Evolutionary conservation across 169 alveolate genomes (phyloP), one percentile per base, ranked within the genome.

Genomic region (Cryptosporidium andersoni): DNA sequence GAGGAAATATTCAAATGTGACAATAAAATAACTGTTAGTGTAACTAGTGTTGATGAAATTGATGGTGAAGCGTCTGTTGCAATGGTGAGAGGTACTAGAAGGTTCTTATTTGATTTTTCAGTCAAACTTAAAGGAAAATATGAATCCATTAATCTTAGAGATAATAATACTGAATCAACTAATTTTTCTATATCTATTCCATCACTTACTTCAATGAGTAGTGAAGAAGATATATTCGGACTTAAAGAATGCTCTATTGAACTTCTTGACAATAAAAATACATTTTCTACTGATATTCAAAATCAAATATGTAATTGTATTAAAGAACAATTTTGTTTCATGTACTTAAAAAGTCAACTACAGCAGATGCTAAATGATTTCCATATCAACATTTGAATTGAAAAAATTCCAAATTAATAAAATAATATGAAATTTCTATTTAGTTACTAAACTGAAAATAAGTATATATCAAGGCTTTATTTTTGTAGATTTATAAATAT

Each of bases 51-150:
- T 45, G 94, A 91, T 5, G 90, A 82, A 37, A 55, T 93, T 68
- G 88, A 82, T 39, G 94, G 93, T 16, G 96, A 93, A 51, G 96
- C 95, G 2, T 93, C 92, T 60, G 89, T 93, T 45, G 95, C 95
- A 1, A 90, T 93, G 64, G 91, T 93, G 55, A 45, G 96, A 40
- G 96, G 93, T 7, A 91, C 96, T 1, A 91, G 92, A 63, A 90
- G 96, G 40, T 93, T 92, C 80, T 82, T 93, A 66, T 93, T 93
- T 66, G 96, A 93, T 63, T 91, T 93, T 45, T 88, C 93, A 53
- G 36, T 74, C 4, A 42, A 66, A 58, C 7, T 74, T 12, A 74
- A 58, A n/a, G 55, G 85, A 14, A 5, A 43, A 5, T 74, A 74
- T 47, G 25, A 25, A 25, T 25, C 25, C 25, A 25, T 25, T 25